A percentile compares a stretch with the other conserved stretches of the same genome.
Evolutionary conservation across 2,329 filamentous ascomycete genomes (phyloP).

Genomic region (Ophiobolus disseminans): DNA sequence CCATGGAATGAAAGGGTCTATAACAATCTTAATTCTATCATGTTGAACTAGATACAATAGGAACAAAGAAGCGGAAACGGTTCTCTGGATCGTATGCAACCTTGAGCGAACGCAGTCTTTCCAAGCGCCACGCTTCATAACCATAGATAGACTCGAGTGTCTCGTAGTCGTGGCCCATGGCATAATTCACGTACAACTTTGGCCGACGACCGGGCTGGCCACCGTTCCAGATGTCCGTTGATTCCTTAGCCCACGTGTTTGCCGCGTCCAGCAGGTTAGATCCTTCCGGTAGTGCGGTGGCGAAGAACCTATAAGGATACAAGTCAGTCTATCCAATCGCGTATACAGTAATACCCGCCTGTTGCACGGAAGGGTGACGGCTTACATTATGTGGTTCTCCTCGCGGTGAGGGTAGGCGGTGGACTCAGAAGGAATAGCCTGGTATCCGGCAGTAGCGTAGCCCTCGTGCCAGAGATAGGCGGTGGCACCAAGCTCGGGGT

Average conservation of each 20-base stretch:
- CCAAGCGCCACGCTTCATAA: conserved; percentile 1
- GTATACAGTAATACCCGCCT: neutral
- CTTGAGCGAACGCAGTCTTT: conserved; percentile 2
- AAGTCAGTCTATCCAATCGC: neutral
- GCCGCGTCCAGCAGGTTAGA: neutral
- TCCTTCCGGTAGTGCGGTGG: neutral
- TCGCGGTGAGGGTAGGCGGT: neutral
- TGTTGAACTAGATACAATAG: conserved; percentile 1
- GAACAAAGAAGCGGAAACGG: conserved; percentile 2
- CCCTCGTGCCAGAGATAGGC: neutral
- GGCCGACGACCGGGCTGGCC: neutral
- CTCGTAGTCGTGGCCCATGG: neutral
- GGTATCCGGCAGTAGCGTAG: neutral
- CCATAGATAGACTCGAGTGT: conserved; percentile 4
- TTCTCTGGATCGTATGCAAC: conserved; percentile 3
- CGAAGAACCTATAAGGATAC: neutral
- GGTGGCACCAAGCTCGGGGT: neutral
- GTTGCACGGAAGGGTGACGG: neutral
- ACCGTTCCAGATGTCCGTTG: neutral
- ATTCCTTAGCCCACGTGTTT: neutral
- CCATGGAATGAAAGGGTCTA: too few relatives aligned
- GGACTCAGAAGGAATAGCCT: neutral
- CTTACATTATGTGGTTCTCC: neutral
- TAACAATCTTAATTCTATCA: neutral
- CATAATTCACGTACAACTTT: neutral